Percentiles rank a stretch among this genome's conserved stretches.
Conservation (phyloP, 192 early-diverging fungal species). For the Entomortierella beljakovae region DNA sequence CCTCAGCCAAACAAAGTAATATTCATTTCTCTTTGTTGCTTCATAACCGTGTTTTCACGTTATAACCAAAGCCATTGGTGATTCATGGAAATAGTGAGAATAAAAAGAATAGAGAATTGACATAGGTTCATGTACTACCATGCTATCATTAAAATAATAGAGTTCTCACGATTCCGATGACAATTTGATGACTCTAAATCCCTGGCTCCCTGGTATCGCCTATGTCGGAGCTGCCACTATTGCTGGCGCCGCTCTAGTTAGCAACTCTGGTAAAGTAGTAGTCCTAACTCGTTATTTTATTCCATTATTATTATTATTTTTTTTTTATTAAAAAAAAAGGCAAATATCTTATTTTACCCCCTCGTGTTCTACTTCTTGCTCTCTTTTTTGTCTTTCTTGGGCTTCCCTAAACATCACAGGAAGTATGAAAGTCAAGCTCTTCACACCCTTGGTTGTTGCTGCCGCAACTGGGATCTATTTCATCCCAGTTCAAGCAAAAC, state of each 20-base stretch:
- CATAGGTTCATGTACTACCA: too few relatives aligned
- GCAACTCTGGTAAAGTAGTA: constrained; percentile 28
- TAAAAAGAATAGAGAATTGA: too few relatives aligned
- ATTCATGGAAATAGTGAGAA: too few relatives aligned
- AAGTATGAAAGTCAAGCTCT: constrained; percentile 29
- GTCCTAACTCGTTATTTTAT: constrained; percentile 5
- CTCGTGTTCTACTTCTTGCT: not conserved
- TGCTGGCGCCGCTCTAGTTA: constrained; percentile 28
- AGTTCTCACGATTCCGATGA: too few relatives aligned
- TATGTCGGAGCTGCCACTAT: constrained; percentile 37
- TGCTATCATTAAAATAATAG: too few relatives aligned
- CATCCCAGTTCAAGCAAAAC: constrained; percentile 23
- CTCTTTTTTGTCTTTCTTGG: not conserved
- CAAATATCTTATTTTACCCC: not conserved
- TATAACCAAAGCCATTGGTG: too few relatives aligned
- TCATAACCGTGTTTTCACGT: too few relatives aligned
- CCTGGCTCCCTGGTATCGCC: constrained; percentile 32
- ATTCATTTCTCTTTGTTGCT: too few relatives aligned
- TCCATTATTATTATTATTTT: not conserved
- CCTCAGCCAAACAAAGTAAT: too few relatives aligned
- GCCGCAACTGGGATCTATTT: constrained; percentile 32
- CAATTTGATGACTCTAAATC: too few relatives aligned
- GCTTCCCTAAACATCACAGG: too few relatives aligned
- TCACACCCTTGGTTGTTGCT: constrained; percentile 34
- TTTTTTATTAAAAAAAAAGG: not conserved